A percentile compares a stretch with the other conserved stretches of the same genome.
These are phyloP conservation scores for Terfezia boudieri DNA, from an alignment of 495 filamentous ascomycete genomes.

Conservation along the genomic window DNA sequence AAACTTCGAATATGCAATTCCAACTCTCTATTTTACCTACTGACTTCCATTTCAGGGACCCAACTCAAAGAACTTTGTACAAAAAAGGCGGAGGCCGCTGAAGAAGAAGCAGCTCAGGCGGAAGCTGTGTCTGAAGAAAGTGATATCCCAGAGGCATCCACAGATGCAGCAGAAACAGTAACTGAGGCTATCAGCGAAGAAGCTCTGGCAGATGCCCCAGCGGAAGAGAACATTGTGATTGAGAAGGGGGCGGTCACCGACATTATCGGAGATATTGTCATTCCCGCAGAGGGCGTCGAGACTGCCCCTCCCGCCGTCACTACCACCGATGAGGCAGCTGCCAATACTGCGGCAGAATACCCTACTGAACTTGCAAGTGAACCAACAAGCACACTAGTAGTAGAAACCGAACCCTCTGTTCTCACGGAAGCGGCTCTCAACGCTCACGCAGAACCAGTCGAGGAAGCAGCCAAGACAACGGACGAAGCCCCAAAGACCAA, in stretches of 20 bases:
- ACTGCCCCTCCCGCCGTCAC: not conserved
- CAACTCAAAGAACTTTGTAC: constrained; percentile 16
- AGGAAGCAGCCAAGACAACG: not conserved
- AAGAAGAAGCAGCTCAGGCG: not conserved
- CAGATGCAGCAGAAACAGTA: constrained; percentile 1
- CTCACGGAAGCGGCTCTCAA: constrained; percentile 1
- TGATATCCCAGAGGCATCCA: not conserved
- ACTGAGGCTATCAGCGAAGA: not conserved
- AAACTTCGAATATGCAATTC: not conserved
- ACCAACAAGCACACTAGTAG: constrained; percentile 1
- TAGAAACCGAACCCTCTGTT: not conserved
- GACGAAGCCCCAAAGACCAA: constrained; percentile 1
- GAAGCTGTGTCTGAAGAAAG: not conserved
- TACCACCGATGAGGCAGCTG: constrained; percentile 1
- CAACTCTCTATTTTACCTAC: constrained; percentile 1
- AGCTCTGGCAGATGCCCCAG: not conserved
- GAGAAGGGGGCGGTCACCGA: not conserved
- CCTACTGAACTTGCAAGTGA: not conserved
- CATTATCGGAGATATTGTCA: not conserved
- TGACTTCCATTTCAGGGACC: constrained; percentile 3
- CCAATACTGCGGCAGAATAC: not conserved
- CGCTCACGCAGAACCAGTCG: not conserved
- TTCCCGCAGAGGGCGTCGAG: not conserved
- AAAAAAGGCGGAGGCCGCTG: constrained; percentile 3
- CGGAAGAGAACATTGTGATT: not conserved